phyloP scores from a whole-genome alignment of 345 rosid species.

The Eucalyptus tenuipes region DNA sequence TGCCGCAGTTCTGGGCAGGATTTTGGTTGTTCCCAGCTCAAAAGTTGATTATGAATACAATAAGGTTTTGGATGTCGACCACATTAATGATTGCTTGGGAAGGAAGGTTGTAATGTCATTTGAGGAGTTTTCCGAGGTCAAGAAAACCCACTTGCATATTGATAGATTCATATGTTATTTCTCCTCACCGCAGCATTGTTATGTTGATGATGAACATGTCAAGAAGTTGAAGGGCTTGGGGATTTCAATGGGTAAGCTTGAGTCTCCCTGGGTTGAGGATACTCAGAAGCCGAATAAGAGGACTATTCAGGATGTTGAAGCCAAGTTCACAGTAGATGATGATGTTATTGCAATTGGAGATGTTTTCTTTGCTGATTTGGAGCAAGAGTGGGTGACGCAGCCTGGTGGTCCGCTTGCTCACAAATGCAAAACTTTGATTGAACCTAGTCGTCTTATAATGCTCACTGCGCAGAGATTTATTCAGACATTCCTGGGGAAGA shows the following conservation, averaged over 20 bases:
- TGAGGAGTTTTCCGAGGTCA: slow-evolving; percentile 50
- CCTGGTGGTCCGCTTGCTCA: slow-evolving; percentile 90
- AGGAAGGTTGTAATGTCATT: slow-evolving; percentile 53
- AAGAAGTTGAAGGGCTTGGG: slow-evolving; percentile 70
- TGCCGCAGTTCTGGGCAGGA: slow-evolving; percentile 61
- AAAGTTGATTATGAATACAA: slow-evolving; percentile 60
- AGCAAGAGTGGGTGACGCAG: slow-evolving; percentile 67
- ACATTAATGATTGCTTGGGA: slow-evolving; percentile 60
- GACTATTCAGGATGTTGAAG: slow-evolving; percentile 52
- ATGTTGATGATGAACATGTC: slow-evolving; percentile 64
- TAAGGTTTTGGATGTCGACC: slow-evolving; percentile 57
- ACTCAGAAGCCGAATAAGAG: slow-evolving; percentile 41
- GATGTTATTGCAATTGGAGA: slow-evolving; percentile 88
- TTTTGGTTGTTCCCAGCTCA: slow-evolving; percentile 66
- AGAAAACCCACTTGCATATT: slow-evolving; percentile 47
- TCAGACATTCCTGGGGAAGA: slow-evolving; percentile 83
- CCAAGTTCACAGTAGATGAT: slow-evolving; percentile 46
- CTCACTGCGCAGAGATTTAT: slow-evolving; percentile 85
- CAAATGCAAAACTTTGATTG: slow-evolving; percentile 77
- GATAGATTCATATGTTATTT: slow-evolving; percentile 66
- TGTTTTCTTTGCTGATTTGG: slow-evolving; percentile 71
- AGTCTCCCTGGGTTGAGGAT: slow-evolving; percentile 79
- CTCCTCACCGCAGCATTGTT: slow-evolving; percentile 57
- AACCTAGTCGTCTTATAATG: slow-evolving; percentile 63
- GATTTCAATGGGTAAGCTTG: slow-evolving; percentile 59